phyloP scores from a whole-genome alignment of 768 basidiomycete genomes.

The Ephemerocybe angulata region DNA sequence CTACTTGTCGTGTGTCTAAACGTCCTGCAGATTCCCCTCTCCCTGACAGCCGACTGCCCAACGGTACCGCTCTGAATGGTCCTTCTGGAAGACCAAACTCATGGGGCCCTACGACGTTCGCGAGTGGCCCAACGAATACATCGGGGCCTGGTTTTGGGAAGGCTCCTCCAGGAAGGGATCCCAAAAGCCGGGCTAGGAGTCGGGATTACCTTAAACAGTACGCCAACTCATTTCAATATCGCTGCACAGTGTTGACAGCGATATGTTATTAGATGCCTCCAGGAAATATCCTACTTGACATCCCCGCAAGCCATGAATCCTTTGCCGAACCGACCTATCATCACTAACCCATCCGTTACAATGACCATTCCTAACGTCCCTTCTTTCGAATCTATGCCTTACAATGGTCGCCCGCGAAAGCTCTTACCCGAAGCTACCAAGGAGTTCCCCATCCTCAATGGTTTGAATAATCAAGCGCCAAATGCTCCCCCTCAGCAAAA shows the following conservation, averaged over 20 bases:
- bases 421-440: conserved; percentile 71
- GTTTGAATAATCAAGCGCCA: conserved; percentile 48
- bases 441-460: conserved; percentile 66
- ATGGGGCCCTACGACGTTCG: conserved; percentile 50
- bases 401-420: conserved; percentile 80
- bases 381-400: conserved; percentile 68
- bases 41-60: conserved; percentile 61
- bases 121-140: conserved; percentile 41
- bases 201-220: conserved; percentile 97
- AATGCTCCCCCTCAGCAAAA: conserved; percentile 31
- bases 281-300: conserved; percentile 97
- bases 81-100: conserved; percentile 51
- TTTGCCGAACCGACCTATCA: conserved; percentile 78
- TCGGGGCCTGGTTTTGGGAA: conserved; percentile 59
- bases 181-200: conserved; percentile 92
- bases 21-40: conserved; percentile 62
- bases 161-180: conserved; percentile 80
- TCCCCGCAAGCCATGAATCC: conserved; percentile 98
- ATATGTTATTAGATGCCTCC: conserved; percentile 66
- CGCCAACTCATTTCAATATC: conserved; percentile 25
- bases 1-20: conserved; percentile 1
- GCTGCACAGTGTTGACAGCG: not conserved
- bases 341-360: conserved; percentile 61
- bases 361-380: conserved; percentile 69
- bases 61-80: conserved; percentile 49